phyloP scores from a whole-genome alignment of 129 eudicot genomes.

The Saussurea involucrata region DNA sequence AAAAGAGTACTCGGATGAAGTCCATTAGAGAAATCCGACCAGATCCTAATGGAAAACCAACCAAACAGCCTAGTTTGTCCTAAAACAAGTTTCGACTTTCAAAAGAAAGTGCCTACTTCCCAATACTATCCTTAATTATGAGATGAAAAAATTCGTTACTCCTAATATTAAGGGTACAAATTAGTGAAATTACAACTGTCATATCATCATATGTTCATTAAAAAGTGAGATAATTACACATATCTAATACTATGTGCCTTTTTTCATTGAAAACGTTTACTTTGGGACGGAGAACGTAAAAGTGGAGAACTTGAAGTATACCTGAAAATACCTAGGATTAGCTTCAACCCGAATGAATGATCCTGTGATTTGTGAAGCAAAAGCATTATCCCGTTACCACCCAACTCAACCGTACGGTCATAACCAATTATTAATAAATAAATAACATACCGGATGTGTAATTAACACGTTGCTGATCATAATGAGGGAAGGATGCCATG shows the following conservation, averaged over 20 bases:
- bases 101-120: background rate
- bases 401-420: background rate
- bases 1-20: background rate
- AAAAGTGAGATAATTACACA: background rate
- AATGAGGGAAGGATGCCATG: constrained; percentile 24
- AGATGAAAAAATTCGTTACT: background rate
- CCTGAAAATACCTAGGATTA: constrained; percentile 45
- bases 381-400: background rate
- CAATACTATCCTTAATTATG: background rate
- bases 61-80: background rate
- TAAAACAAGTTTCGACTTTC: background rate
- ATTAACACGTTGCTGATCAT: constrained; percentile 26
- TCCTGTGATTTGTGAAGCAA: constrained; percentile 45
- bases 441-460: constrained; percentile 28
- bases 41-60: background rate
- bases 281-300: background rate
- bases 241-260: background rate
- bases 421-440: background rate
- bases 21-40: background rate
- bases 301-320: constrained; percentile 8
- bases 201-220: background rate
- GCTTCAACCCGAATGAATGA: constrained; percentile 24
- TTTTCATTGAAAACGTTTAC: background rate
- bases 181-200: no score
- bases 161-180: background rate